Base-by-base conservation (phyloP, 78 protist species). In the Paratrimastix pyriformis region DNA sequence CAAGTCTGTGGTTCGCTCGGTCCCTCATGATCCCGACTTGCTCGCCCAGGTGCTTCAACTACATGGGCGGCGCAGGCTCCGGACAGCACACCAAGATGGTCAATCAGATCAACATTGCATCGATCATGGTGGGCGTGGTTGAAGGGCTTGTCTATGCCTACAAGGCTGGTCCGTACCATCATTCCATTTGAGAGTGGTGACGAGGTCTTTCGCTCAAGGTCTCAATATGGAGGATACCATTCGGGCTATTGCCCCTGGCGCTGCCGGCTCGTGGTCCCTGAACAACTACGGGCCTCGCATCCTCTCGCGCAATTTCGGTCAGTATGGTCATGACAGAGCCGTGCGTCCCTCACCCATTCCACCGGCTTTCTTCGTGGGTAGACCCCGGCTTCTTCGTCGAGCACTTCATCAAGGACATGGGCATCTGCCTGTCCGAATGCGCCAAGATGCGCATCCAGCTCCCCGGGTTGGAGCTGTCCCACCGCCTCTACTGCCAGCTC, bases 401-500 rank as follows among this genome's bases (percentile, higher is more conserved):
- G n/a, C 89, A 87, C 77, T 85, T 87, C 35, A 84, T 87, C 75
- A 87, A 87, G 89, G 91, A 87, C 52, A 32, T 87, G 35, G 80
- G 74, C n/a, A 87, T 87, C 2, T 86, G 78, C 26, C n/a, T 78
- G 50, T 46, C 62, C 5, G 91, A 87, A 33, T 1, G 62, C 65
- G 26, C 3, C 1, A 2, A 69, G 18, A 76, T 87, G 86, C 29
- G 37, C 38, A 7, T 87, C 58, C 1, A 15, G 30, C 65, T 84
- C 13, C 91, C 91, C 15, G 91, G 91, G 8, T 50, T 87, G 9
- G 72, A 57, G 2, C 79, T 76, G 6, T 86, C 87, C 29, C 2
- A 66, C 24, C n/a, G 33, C 8, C 65, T 87, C 30, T 87, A 82
- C 75, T n/a, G n/a, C n/a, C n/a, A n/a, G n/a, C n/a, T n/a, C n/a